Evolutionary conservation across 2,329 filamentous ascomycete genomes (phyloP), one percentile per base, ranked within the genome.

Genomic region (Alternaria infectoria): DNA sequence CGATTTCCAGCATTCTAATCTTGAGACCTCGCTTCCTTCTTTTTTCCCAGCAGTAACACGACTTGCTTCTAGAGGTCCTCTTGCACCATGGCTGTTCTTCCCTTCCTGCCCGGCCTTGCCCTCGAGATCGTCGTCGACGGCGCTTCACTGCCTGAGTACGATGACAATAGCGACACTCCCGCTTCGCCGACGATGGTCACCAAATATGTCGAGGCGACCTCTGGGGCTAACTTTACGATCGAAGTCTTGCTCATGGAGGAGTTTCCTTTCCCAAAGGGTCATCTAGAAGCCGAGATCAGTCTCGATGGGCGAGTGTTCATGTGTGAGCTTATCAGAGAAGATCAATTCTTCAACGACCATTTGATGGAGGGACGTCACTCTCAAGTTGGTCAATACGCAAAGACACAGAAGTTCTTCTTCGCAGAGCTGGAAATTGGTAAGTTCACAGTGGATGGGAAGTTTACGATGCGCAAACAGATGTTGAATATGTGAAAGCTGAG

Each of bases 331-430:
- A 32, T 32, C 6, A 7, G 6, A 13, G 13, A 32, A 32, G 30
- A 6, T 2, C 6, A 15, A 3, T 32, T 32, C 13, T 32, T 13
- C 12, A 26, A 26, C 25, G 25, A 26, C 25, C 25, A 26, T 26
- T 26, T 26, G 25, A 26, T 26, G 25, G 12, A 15, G 3, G 30
- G 30, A 4, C 30, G 30, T 32, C 6, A 4, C 2, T 6, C 13
- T 12, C 30, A 32, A 5, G 15, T 36, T 15, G 32, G 32, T 2
- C 4, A 2, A 5, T 4, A 40, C 8, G 0, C 7, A 0, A 40
- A 40, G 2, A 40, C 9, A 9, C 32, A 40, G 32, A 40, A 10
- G 7, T 40, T n/a, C 4, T n/a, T 8, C 15, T 40, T 40, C 1
- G 7, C 32, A 0, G 8, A 40, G 0, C 2, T n/a, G 4, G 15